Evolutionary conservation across 768 basidiomycete species (phyloP), one percentile per base, ranked within the genome.

Genomic region (Panaeolus cyanescens): DNA sequence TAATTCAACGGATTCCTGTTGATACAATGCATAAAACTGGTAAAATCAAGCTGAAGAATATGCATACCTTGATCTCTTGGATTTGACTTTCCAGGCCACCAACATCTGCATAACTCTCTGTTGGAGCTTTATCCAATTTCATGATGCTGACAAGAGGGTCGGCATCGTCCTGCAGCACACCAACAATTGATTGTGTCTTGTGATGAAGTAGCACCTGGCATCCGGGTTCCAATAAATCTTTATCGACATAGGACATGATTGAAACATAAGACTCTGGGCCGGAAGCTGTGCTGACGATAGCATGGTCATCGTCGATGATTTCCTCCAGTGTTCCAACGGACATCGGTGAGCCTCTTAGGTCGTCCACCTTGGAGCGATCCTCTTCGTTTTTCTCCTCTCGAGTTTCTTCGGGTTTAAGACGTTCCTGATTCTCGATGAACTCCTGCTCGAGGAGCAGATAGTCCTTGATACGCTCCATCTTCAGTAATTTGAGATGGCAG

Each of bases 71-170:
- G 73, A 99, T 99, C 77, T 99, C 97, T 76, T 99, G 96, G 66
- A 99, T 99, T 76, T 99, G 97, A 32, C 83, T 82, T 73, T 99
- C 97, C 13, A 99, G 81, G 53, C 96, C 97, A 81, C 97, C 97
- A 67, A 99, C 92, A 71, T 99, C 97, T 12, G 96, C 95, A 74
- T 99, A 99, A 67, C 94, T 96, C 77, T 99, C 97, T 19, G 95
- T 97, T 1, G 97, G 97, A 3, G 96, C 96, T 79, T 99, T 99
- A 83, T 99, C 96, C 55, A 99, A 85, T 72, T 98, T 97, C 96
- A 99, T 99, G 71, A 98, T 92, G 71, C 89, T 96, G 66, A 99
- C 96, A 79, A 97, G 85, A 4, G 97, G 97, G 71, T 99, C 93
- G 12, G 90, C 82, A 70, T 99, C 96, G 70, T 99, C 96, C 64